Percentiles rank a stretch among this genome's conserved stretches.
Evolutionary conservation across 2,329 filamentous ascomycete genomes (phyloP).

Genomic region (Hypoxylon rubiginosum): DNA sequence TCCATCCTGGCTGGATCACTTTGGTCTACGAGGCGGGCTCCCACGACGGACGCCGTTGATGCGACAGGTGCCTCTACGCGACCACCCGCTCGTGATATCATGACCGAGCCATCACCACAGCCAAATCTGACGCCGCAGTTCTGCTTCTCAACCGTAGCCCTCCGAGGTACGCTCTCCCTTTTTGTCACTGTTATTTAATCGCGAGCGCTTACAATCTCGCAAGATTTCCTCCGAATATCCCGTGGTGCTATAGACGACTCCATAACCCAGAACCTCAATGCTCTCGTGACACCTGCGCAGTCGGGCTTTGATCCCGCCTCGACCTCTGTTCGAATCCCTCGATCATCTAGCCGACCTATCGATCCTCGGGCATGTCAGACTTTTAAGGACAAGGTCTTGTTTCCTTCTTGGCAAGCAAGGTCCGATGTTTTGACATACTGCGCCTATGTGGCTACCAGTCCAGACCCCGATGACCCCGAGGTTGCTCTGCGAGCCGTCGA

Average conservation of each 20-base stretch:
- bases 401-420: slow-evolving; percentile 88
- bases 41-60: slow-evolving; percentile 55
- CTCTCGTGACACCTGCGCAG: slow-evolving; percentile 80
- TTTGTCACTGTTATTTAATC: slow-evolving; percentile 6
- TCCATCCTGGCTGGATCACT: slow-evolving; percentile 64
- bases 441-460: slow-evolving; percentile 85
- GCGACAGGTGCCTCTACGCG: slow-evolving; percentile 39
- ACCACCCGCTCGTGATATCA: slow-evolving; percentile 53
- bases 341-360: slow-evolving; percentile 66
- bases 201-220: slow-evolving; percentile 27
- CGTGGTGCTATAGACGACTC: slow-evolving; percentile 90
- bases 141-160: slow-evolving; percentile 78
- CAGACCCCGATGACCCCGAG: slow-evolving; percentile 89
- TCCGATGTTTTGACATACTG: slow-evolving; percentile 91
- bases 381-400: slow-evolving; percentile 84
- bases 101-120: slow-evolving; percentile 60
- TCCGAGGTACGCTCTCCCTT: slow-evolving; percentile 70
- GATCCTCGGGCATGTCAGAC: slow-evolving; percentile 72
- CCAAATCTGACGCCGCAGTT: slow-evolving; percentile 78
- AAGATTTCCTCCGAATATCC: slow-evolving; percentile 92
- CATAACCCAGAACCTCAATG: slow-evolving; percentile 93
- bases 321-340: slow-evolving; percentile 73
- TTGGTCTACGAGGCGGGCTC: slow-evolving; percentile 61
- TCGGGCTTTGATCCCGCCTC: slow-evolving; percentile 83
- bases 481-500: slow-evolving; percentile 77